Base-by-base conservation (phyloP, 2,329 filamentous ascomycete species). In the Aspergillus udagawae region DNA sequence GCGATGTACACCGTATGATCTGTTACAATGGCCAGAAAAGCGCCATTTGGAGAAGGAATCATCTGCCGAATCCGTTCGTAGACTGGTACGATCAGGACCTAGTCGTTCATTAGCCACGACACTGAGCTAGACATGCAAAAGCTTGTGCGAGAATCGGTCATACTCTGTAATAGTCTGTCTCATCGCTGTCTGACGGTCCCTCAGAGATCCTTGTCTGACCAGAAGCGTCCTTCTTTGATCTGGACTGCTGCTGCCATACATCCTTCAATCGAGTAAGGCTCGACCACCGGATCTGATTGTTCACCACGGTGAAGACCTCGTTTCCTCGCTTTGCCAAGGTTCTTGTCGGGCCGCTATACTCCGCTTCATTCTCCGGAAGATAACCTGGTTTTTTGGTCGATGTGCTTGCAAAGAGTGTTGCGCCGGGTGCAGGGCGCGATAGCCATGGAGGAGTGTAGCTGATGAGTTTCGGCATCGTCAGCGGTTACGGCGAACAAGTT, bases 251-350 rank as follows among this genome's bases (percentile, higher is more conserved):
- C 60, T 78, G 74, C 76, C 77, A 80, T 63, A 77, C 71, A 55
- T 85, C 89, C 77, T 95, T 96, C 68, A 97, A 74, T 58, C 87
- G 85, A 52, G 86, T 85, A 55, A 99, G 77, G 74, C 96, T 91
- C 9, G 90, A 88, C 92, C 94, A 99, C 73, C 92, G 84, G 60
- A 99, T 89, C 74, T 97, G 91, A 66, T 89, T 92, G 51, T 92
- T 92, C 44, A 89, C 87, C 21, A 92, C 92, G 12, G 91, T 86
- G 70, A 97, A 97, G 9, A 97, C 79, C 68, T 99, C 92, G 1
- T 90, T 91, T 17, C 90, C 92, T 58, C 93, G 83, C 51, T 84
- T 86, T 9, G 92, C 92, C 66, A 97, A 87, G 0, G 86, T 92
- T 61, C 78, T 79, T 21, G 71, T 74, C 1, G 83, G 75, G 2